A percentile compares a stretch with the other conserved stretches of the same genome.
These are phyloP conservation scores for Aquilaria malaccensis DNA, from an alignment of 345 rosid genomes.

Conservation along the genomic window DNA sequence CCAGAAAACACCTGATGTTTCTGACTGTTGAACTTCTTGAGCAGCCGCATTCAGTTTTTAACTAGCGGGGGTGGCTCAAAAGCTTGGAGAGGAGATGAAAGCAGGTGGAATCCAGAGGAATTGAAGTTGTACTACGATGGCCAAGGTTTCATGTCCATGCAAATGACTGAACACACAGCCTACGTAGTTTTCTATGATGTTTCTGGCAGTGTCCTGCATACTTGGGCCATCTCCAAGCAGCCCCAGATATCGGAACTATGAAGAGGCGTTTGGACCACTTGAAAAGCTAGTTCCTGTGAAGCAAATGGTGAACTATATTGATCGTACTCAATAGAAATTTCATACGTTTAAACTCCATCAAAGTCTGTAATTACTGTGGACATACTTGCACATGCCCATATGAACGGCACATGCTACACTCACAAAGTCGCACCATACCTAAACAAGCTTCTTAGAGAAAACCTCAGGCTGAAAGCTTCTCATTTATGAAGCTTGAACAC, in stretches of 20 bases:
- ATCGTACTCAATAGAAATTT: too few species aligned
- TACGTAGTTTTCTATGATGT: conserved; percentile 38
- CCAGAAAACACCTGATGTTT: neutral
- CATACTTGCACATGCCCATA: neutral
- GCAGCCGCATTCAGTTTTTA: conserved; percentile 45
- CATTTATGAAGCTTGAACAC: too few species aligned
- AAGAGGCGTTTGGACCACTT: neutral
- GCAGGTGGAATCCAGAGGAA: conserved; percentile 44
- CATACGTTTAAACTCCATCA: neutral
- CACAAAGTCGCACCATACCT: neutral
- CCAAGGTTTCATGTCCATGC: conserved; percentile 70
- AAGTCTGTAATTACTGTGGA: neutral
- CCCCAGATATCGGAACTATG: neutral
- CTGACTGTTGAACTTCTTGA: neutral
- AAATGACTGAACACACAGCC: conserved; percentile 23
- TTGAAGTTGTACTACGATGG: conserved; percentile 61
- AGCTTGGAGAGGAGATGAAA: conserved; percentile 59
- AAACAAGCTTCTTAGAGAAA: too few species aligned
- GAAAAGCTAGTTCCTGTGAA: too few species aligned
- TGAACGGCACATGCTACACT: neutral
- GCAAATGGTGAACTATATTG: too few species aligned
- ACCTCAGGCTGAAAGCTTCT: too few species aligned
- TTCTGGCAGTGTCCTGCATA: conserved; percentile 46
- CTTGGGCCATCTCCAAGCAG: conserved; percentile 27
- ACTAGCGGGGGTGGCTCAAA: conserved; percentile 88